phyloP scores from a whole-genome alignment of 2,329 filamentous ascomycete species.

The Alternaria consortialis region DNA sequence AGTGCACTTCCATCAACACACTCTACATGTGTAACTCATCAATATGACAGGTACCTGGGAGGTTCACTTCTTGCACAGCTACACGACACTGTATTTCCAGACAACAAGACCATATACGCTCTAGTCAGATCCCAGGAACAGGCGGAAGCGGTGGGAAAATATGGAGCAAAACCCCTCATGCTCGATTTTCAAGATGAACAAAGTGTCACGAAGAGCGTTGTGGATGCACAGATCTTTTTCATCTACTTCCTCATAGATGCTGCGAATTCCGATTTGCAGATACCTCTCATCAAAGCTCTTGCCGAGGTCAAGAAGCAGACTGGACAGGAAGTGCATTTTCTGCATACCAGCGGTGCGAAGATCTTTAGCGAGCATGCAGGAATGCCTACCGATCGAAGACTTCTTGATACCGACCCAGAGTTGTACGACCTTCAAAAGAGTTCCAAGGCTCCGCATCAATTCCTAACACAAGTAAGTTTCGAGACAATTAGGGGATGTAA shows the following conservation, averaged over 20 bases:
- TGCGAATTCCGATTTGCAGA: constrained; percentile 41
- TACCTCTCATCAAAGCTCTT: constrained; percentile 57
- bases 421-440: constrained; percentile 58
- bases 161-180: constrained; percentile 55
- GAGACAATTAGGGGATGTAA: not conserved
- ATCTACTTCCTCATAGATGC: constrained; percentile 61
- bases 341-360: constrained; percentile 64
- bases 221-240: constrained; percentile 57
- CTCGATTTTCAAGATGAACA: constrained; percentile 53
- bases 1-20: not conserved
- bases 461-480: constrained; percentile 2
- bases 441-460: constrained; percentile 6
- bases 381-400: constrained; percentile 51
- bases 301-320: constrained; percentile 55
- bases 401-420: constrained; percentile 57
- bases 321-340: constrained; percentile 58
- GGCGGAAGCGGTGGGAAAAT: constrained; percentile 55
- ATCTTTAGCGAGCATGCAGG: constrained; percentile 61
- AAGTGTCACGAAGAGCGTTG: constrained; percentile 50
- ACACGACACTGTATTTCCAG: constrained; percentile 49
- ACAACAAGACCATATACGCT: constrained; percentile 57
- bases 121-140: constrained; percentile 59
- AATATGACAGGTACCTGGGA: constrained; percentile 58
- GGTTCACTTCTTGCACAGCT: constrained; percentile 59
- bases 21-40: not conserved